Conservation (phyloP, 2,329 filamentous ascomycete species). For the Alternaria burnsii region DNA sequence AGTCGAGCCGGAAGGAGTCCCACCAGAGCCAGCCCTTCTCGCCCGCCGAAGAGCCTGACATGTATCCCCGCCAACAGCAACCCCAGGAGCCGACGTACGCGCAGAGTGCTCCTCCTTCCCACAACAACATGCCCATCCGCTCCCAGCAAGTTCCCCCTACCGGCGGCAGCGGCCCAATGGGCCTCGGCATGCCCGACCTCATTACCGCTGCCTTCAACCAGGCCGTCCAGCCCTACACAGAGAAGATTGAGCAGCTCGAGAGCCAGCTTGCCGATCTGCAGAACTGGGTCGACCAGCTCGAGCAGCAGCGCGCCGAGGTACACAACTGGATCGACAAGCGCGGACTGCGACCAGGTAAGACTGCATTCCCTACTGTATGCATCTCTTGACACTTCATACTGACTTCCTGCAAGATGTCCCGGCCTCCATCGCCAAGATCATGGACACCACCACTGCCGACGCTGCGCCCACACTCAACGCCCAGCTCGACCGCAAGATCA, state of each 20-base stretch:
- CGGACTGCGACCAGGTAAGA: constrained; percentile 60
- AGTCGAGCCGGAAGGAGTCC: constrained; percentile 50
- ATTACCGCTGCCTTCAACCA: constrained; percentile 63
- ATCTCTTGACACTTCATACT: constrained; percentile 9
- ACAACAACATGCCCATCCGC: constrained; percentile 34
- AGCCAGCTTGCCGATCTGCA: constrained; percentile 60
- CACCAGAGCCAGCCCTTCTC: constrained; percentile 40
- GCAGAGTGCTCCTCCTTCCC: constrained; percentile 30
- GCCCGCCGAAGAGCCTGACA: constrained; percentile 46
- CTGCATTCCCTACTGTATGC: neutral
- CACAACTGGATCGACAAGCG: constrained; percentile 66
- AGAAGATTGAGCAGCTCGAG: constrained; percentile 62
- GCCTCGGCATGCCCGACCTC: constrained; percentile 60
- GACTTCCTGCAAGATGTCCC: constrained; percentile 59
- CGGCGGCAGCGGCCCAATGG: constrained; percentile 31
- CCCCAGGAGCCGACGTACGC: constrained; percentile 50
- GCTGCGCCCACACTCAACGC: constrained; percentile 62
- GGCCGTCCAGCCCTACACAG: constrained; percentile 61
- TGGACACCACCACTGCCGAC: constrained; percentile 60
- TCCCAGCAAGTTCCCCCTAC: constrained; percentile 36
- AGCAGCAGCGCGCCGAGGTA: constrained; percentile 61
- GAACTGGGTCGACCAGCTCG: constrained; percentile 60
- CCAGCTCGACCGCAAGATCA: constrained; percentile 67
- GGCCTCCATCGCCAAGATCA: constrained; percentile 60
- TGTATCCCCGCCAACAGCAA: constrained; percentile 56